A percentile compares a stretch with the other conserved stretches of the same genome.
phyloP scores from a whole-genome alignment of 306 rosid genomes.

The Mucuna pruriens region DNA sequence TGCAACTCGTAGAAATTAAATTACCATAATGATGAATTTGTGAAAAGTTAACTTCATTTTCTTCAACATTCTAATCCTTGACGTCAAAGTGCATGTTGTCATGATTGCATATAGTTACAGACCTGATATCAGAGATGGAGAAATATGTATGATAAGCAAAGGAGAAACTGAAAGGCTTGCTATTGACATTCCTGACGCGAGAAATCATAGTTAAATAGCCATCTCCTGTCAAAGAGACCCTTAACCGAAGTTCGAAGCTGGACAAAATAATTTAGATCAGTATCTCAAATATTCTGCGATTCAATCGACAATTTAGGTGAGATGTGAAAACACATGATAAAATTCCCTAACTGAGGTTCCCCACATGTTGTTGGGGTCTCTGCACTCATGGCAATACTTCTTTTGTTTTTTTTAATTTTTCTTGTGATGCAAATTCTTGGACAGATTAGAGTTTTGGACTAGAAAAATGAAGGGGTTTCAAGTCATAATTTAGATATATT shows the following conservation, averaged over 20 bases:
- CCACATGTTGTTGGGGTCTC: not conserved
- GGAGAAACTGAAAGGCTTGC: constrained; percentile 92
- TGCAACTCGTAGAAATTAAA: not conserved
- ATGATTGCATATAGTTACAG: not conserved
- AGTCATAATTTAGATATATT: not conserved
- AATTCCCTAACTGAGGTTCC: not conserved
- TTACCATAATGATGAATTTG: not conserved
- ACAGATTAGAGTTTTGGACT: not conserved
- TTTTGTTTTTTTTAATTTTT: not conserved
- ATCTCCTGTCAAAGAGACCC: constrained; percentile 72
- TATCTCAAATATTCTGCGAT: not conserved
- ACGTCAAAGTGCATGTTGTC: not conserved
- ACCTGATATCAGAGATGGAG: constrained; percentile 90
- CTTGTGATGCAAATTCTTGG: not conserved
- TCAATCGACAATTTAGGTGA: not conserved
- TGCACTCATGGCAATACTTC: not conserved
- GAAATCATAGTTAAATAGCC: constrained; percentile 69
- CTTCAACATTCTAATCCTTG: not conserved
- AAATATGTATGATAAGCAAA: constrained; percentile 81
- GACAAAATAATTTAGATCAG: constrained; percentile 14
- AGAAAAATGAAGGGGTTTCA: not conserved
- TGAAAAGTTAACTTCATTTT: not conserved
- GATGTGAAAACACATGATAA: not conserved
- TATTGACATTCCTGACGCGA: constrained; percentile 82
- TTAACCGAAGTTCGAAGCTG: constrained; percentile 91